Percentiles rank a stretch among this genome's conserved stretches.
These are phyloP conservation scores for Xylaria curta DNA, from an alignment of 495 filamentous ascomycete species.

Conservation along the genomic window DNA sequence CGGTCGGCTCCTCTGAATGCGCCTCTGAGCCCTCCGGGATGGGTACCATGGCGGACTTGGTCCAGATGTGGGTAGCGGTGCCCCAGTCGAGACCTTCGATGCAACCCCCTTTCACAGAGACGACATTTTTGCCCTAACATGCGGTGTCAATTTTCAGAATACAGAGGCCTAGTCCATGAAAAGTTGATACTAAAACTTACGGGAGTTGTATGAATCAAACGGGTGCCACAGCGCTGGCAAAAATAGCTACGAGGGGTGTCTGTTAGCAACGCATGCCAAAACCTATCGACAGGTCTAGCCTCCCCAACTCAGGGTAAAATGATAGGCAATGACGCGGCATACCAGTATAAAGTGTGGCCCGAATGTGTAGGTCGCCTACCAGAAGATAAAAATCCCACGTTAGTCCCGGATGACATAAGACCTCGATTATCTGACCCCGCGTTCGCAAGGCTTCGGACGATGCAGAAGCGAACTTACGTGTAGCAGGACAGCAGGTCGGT, in stretches of 20 bases:
- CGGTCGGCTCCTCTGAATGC: constrained; percentile 50
- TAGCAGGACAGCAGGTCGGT: constrained; percentile 53
- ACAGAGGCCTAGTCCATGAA: background rate
- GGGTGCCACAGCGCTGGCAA: constrained; percentile 64
- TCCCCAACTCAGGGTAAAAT: background rate
- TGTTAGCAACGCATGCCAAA: background rate
- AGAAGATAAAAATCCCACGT: background rate
- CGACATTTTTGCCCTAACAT: constrained; percentile 53
- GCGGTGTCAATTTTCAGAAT: background rate
- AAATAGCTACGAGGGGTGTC: constrained; percentile 52
- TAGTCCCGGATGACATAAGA: background rate
- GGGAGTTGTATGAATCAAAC: constrained; percentile 61
- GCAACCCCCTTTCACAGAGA: constrained; percentile 68
- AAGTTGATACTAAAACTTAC: constrained; percentile 34
- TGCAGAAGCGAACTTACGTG: constrained; percentile 40
- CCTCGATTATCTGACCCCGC: background rate
- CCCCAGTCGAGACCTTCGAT: constrained; percentile 64
- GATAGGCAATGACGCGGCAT: constrained; percentile 28
- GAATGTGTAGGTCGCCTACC: constrained; percentile 47
- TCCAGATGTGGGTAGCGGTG: constrained; percentile 66
- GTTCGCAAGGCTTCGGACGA: background rate
- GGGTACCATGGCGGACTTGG: constrained; percentile 64
- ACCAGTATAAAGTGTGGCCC: constrained; percentile 56
- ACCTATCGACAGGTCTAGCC: background rate
- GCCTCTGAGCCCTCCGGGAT: constrained; percentile 64